Percentiles rank a stretch among this genome's conserved stretches.
Evolutionary conservation across 78 protist genomes (phyloP).

Genomic region (Cavenderia fasciculata): DNA sequence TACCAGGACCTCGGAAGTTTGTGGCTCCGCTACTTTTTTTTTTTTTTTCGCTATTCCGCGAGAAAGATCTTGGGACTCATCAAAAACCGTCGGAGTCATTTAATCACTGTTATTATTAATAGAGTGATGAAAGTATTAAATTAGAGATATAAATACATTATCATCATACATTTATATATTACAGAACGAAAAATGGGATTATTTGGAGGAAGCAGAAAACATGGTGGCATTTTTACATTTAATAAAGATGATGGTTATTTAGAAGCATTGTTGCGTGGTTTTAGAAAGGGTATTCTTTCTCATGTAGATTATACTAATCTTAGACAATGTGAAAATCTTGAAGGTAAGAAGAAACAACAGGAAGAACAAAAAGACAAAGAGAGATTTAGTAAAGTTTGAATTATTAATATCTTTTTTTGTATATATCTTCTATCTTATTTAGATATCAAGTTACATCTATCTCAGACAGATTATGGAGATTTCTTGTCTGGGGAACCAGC

Average conservation of each 20-base stretch:
- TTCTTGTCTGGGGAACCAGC: slow-evolving; percentile 95
- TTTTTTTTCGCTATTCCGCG: too few species aligned
- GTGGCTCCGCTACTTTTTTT: too few species aligned
- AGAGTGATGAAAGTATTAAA: too few species aligned
- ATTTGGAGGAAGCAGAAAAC: slow-evolving; percentile 50
- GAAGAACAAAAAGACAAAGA: not conserved
- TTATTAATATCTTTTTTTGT: not conserved
- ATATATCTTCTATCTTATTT: not conserved
- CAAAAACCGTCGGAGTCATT: too few species aligned
- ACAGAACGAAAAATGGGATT: slow-evolving; percentile 37
- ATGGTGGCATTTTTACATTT: slow-evolving; percentile 79
- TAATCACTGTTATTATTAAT: too few species aligned
- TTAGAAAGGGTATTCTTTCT: slow-evolving; percentile 87
- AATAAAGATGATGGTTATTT: slow-evolving; percentile 94
- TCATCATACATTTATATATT: too few species aligned
- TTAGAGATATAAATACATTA: too few species aligned
- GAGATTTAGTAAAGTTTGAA: not conserved
- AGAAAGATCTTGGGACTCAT: too few species aligned
- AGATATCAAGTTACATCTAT: slow-evolving; percentile 96
- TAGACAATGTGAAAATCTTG: slow-evolving; percentile 96
- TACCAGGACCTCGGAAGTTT: too few species aligned
- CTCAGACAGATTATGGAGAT: slow-evolving; percentile 95
- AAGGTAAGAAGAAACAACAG: slow-evolving; percentile 78
- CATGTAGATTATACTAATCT: slow-evolving; percentile 93
- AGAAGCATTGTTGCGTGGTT: slow-evolving; percentile 91